A percentile compares a stretch with the other conserved stretches of the same genome.
phyloP scores from a whole-genome alignment of 768 basidiomycete species.

The Mycena crocata region DNA sequence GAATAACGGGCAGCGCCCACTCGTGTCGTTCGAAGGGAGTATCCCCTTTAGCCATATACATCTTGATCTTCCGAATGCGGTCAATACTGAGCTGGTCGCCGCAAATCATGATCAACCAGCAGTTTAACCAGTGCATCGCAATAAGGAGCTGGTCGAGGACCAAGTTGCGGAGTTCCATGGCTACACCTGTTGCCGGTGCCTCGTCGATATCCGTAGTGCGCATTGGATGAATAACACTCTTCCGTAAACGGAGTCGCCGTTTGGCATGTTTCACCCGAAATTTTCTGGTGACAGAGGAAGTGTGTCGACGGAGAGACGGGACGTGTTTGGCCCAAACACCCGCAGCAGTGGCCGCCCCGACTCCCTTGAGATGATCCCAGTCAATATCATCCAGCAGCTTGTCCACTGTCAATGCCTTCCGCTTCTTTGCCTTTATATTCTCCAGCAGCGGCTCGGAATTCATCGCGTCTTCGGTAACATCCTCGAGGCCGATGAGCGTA shows the following conservation, averaged over 20 bases:
- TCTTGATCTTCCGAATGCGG: constrained; percentile 25
- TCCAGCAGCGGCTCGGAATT: background rate
- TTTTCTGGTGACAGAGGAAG: background rate
- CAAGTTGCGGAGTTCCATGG: constrained; percentile 18
- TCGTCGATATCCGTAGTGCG: constrained; percentile 30
- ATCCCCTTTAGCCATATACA: constrained; percentile 18
- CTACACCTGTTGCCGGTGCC: constrained; percentile 16
- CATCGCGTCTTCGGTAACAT: background rate
- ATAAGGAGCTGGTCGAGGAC: constrained; percentile 26
- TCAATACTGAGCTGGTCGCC: constrained; percentile 37
- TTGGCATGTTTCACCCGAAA: constrained; percentile 5
- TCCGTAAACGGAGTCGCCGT: constrained; percentile 27
- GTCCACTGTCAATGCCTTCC: background rate
- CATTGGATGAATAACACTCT: constrained; percentile 20
- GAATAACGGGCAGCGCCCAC: constrained; percentile 36
- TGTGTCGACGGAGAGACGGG: background rate
- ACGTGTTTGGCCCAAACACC: constrained; percentile 28
- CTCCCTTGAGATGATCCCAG: too few relatives aligned
- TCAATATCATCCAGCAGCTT: constrained; percentile 22
- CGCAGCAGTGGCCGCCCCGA: too few relatives aligned
- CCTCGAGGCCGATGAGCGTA: background rate
- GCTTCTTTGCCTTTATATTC: background rate
- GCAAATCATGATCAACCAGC: constrained; percentile 27
- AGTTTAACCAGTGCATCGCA: background rate
- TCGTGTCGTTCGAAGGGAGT: constrained; percentile 16